Percentiles rank a stretch among this genome's conserved stretches.
Conservation (phyloP, 2,329 filamentous ascomycete genomes). For the Fusarium mexicanum region DNA sequence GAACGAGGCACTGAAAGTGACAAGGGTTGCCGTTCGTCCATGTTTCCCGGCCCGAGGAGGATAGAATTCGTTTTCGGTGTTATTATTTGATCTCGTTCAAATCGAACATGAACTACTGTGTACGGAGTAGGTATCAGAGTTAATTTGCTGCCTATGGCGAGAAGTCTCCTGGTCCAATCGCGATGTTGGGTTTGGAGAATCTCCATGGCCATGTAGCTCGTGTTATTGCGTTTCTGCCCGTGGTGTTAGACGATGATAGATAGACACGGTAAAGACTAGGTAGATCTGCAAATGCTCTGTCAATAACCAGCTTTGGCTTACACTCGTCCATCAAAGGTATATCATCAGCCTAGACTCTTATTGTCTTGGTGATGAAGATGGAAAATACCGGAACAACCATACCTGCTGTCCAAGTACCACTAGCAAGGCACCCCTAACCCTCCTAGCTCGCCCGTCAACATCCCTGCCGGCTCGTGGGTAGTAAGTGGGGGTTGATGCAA, state of each 20-base stretch:
- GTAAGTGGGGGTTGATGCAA: constrained; percentile 44
- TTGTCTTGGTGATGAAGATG: constrained; percentile 19
- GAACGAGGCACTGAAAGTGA: constrained; percentile 22
- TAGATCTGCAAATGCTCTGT: background rate
- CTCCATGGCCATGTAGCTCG: background rate
- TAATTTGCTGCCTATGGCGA: background rate
- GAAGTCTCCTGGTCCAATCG: background rate
- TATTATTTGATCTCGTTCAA: constrained; percentile 10
- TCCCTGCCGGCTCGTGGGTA: constrained; percentile 40
- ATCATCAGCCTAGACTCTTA: background rate
- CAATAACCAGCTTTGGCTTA: background rate
- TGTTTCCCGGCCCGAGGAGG: constrained; percentile 21
- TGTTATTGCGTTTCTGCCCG: background rate
- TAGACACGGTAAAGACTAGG: background rate
- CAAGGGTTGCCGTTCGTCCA: constrained; percentile 24
- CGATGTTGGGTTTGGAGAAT: background rate
- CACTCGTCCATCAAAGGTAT: background rate
- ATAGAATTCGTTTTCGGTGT: constrained; percentile 12
- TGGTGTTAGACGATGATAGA: background rate
- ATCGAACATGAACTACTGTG: background rate
- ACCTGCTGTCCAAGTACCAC: constrained; percentile 16
- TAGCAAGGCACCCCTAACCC: constrained; percentile 5
- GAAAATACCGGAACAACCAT: constrained; percentile 38
- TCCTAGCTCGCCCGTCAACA: constrained; percentile 20
- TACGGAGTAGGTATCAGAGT: background rate